A percentile compares a stretch with the other conserved stretches of the same genome.
These are phyloP conservation scores for Toxicodendron radicans DNA, from an alignment of 345 rosid genomes.

Conservation along the genomic window DNA sequence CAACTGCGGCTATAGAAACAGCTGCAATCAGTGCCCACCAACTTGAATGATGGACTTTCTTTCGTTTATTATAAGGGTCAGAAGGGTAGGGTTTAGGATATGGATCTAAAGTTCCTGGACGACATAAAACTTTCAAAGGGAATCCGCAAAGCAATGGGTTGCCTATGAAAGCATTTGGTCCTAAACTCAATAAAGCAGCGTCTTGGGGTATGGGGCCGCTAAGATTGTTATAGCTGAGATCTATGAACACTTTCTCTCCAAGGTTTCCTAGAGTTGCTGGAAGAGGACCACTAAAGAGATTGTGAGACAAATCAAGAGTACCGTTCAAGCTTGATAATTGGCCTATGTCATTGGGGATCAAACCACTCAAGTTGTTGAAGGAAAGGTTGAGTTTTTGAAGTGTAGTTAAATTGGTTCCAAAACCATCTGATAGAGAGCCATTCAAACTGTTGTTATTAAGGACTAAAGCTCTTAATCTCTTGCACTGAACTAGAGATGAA, in stretches of 20 bases:
- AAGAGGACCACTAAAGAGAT: constrained; percentile 58
- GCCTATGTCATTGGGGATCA: constrained; percentile 60
- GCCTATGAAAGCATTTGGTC: constrained; percentile 80
- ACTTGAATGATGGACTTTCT: constrained; percentile 25
- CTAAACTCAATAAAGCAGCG: constrained; percentile 48
- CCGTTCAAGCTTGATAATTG: constrained; percentile 56
- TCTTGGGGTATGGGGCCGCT: constrained; percentile 65
- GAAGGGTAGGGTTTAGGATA: constrained; percentile 23
- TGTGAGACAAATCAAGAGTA: constrained; percentile 77
- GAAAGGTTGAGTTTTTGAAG: constrained; percentile 64
- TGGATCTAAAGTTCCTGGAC: constrained; percentile 12
- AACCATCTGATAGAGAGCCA: constrained; percentile 53
- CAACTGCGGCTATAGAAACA: constrained; percentile 34
- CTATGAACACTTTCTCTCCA: constrained; percentile 61
- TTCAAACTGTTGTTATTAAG: constrained; percentile 62
- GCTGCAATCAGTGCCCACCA: background rate
- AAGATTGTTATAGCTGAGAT: constrained; percentile 79
- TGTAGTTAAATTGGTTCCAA: constrained; percentile 35
- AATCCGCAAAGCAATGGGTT: constrained; percentile 76
- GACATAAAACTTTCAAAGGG: constrained; percentile 58
- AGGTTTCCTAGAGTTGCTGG: constrained; percentile 72
- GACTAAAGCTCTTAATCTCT: constrained; percentile 46
- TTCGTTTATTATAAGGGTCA: constrained; percentile 22
- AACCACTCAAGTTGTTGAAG: constrained; percentile 53
- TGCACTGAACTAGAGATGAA: constrained; percentile 49